Conservation (phyloP, 1,284 basidiomycete species). For the Coniophora puteana region DNA sequence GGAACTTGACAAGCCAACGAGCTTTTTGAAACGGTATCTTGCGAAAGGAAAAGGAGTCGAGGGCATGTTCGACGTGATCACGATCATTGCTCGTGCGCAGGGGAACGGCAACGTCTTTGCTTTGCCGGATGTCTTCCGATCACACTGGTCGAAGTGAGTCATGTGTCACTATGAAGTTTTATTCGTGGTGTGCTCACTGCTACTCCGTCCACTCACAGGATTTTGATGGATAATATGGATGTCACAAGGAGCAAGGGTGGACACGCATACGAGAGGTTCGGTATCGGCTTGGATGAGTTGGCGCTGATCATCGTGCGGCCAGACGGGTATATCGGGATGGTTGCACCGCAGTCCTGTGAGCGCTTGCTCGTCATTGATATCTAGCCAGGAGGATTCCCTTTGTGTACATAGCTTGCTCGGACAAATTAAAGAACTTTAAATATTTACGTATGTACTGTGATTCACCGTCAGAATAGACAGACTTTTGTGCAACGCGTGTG, state of each 20-base stretch:
- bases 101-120: conserved; percentile 42
- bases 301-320: conserved; percentile 52
- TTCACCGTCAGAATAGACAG: too few species aligned
- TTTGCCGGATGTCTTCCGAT: conserved; percentile 46
- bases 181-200: too few species aligned
- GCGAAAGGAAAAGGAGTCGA: conserved; percentile 17
- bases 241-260: conserved; percentile 33
- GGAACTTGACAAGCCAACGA: conserved; percentile 34
- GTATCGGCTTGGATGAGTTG: conserved; percentile 36
- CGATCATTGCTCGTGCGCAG: conserved; percentile 47
- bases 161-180: not conserved
- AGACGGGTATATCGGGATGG: conserved; percentile 54
- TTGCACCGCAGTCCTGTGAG: too few species aligned
- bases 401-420: too few species aligned
- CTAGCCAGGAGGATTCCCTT: too few species aligned
- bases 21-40: conserved; percentile 35
- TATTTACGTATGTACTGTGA: too few species aligned
- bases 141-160: conserved; percentile 65
- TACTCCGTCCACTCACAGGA: conserved; percentile 2
- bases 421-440: too few species aligned
- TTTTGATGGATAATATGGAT: conserved; percentile 28
- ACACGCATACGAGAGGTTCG: conserved; percentile 43
- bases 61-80: conserved; percentile 48
- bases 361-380: too few species aligned
- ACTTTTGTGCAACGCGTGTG: too few species aligned